Conservation (phyloP, 73 alveolate genomes). For the Paramecium biaurelia region DNA sequence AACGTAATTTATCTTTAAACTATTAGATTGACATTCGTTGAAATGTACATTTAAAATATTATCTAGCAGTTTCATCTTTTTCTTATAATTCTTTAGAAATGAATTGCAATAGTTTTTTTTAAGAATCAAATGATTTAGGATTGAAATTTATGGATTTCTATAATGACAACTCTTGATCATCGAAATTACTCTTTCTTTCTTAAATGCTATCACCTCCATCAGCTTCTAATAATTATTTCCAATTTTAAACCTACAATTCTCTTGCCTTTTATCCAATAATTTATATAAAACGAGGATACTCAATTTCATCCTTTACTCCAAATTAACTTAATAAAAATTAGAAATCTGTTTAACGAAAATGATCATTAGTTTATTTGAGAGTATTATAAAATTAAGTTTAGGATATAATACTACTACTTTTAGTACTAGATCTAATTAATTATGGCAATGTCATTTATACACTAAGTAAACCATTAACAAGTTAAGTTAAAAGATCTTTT, state of each 20-base stretch:
- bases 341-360: neutral
- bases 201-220: neutral
- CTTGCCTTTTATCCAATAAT: neutral
- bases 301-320: slow-evolving; percentile 14
- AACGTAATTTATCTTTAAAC: neutral
- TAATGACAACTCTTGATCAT: neutral
- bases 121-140: neutral
- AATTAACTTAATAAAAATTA: neutral
- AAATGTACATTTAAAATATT: slow-evolving; percentile 8
- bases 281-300: neutral
- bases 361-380: neutral
- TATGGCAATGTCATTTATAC: neutral
- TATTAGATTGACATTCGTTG: neutral
- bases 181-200: neutral
- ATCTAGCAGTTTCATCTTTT: neutral
- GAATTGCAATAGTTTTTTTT: neutral
- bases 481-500: neutral
- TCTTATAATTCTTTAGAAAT: neutral
- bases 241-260: neutral
- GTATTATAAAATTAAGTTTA: neutral
- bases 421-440: neutral
- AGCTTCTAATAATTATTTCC: neutral
- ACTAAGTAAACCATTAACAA: neutral
- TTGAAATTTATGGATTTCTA: slow-evolving; percentile 19
- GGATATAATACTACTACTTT: slow-evolving; percentile 1